Base-by-base conservation (phyloP, 768 basidiomycete species). In the Pleurotus pulmonarius region DNA sequence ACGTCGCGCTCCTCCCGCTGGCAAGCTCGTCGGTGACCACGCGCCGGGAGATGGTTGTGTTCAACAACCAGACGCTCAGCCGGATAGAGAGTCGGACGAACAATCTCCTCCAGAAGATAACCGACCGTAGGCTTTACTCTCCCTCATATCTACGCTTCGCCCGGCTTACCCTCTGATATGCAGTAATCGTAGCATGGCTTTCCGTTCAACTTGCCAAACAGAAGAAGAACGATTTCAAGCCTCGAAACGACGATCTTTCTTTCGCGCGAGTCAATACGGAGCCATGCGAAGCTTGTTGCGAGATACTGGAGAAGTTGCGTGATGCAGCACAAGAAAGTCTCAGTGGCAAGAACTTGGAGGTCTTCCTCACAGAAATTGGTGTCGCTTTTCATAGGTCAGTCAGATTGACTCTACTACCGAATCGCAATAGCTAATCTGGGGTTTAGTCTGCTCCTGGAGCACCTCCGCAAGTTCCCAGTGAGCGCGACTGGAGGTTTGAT, bases 151-250 rank as follows among this genome's bases (percentile, higher is more conserved):
- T 40, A 12, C 25, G 43, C 46, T 57, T 26, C 44, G 13, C 20
- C 7, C 20, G 12, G 13, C 26, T 20, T 37, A 13, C 53, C 47
- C 46, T 22, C 44, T 49, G 39, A 39, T 45, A 4, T 59, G 0
- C 59, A 94, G 92, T 78, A 0, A 81, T 93, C 58, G 69, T 94
- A 46, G 69, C 82, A 16, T 95, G 90, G 87, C 73, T 98, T 5
- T 77, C 83, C 1, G 59, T 77, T 3, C 87, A 91, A 59, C 83
- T 99, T 38, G 80, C 84, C 6, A 95, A 94, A 69, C 97, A 99
- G 69, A 98, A 98, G 76, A 90, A 88, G 64, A 90, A 85, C 49
- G 97, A 99, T 68, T 99, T 97, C 75, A 97, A 96, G 70, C 97
- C 97, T 9, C 84, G 89, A 38, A 94, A 98, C 63, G 97, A 99